These are phyloP conservation scores for Taiozyma onychis DNA, from an alignment of 1,139 yeast genomes.

Conservation along the genomic window DNA sequence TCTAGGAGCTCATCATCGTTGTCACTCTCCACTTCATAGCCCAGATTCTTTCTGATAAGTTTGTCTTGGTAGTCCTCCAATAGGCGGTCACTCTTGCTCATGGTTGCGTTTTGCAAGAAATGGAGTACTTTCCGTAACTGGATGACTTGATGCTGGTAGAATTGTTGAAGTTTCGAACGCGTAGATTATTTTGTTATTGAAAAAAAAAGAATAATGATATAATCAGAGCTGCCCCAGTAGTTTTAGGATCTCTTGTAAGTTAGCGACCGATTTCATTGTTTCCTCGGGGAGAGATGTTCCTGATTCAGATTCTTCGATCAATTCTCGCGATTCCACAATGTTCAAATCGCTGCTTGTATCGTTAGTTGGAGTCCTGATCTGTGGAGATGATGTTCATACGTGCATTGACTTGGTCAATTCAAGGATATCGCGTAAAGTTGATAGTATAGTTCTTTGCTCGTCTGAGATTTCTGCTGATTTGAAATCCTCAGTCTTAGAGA, in stretches of 20 bases:
- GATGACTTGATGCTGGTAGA: not conserved
- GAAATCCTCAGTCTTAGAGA: not conserved
- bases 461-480: not conserved
- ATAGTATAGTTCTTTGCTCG: not conserved
- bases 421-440: slow-evolving; percentile 6
- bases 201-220: not conserved
- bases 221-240: slow-evolving; percentile 2
- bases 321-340: slow-evolving; percentile 1
- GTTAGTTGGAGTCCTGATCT: not conserved
- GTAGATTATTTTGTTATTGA: not conserved
- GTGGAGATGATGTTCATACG: slow-evolving; percentile 1
- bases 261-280: slow-evolving; percentile 2
- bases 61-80: slow-evolving; percentile 40
- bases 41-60: slow-evolving; percentile 18
- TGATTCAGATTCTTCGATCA: slow-evolving; percentile 1
- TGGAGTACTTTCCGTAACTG: not conserved
- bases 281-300: not conserved
- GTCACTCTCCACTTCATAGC: slow-evolving; percentile 31
- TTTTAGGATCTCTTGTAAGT: slow-evolving; percentile 4
- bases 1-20: slow-evolving; percentile 46
- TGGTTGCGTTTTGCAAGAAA: not conserved
- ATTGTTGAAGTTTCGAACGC: not conserved
- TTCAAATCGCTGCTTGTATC: slow-evolving; percentile 7
- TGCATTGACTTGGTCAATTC: slow-evolving; percentile 10
- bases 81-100: slow-evolving; percentile 9